Percentiles rank a stretch among this genome's conserved stretches.
phyloP scores from a whole-genome alignment of 2,329 filamentous ascomycete species.

The Mariannaea elegans region DNA sequence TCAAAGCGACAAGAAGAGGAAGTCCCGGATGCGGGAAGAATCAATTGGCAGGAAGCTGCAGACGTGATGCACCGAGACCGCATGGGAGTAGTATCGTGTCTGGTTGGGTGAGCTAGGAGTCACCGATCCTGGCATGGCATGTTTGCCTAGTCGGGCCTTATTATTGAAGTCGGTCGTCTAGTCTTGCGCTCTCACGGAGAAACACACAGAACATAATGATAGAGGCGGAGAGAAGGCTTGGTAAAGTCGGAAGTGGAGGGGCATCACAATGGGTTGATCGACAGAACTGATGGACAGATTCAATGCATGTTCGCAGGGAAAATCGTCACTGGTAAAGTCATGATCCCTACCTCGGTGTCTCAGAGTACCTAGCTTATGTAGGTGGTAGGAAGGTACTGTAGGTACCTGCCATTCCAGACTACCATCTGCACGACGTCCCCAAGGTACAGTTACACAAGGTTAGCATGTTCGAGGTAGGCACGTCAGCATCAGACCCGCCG shows the following conservation, averaged over 20 bases:
- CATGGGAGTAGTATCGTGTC: constrained; percentile 27
- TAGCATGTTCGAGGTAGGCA: no score
- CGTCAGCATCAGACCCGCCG: no score
- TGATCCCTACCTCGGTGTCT: not conserved
- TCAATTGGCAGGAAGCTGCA: constrained; percentile 8
- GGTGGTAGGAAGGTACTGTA: no score
- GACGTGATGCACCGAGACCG: constrained; percentile 9
- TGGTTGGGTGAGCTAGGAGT: constrained; percentile 21
- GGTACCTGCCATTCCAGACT: not conserved
- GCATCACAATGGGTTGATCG: not conserved
- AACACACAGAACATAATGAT: not conserved
- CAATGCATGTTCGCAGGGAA: not conserved
- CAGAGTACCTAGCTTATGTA: no score
- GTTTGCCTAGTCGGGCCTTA: constrained; percentile 19
- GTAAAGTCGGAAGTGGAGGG: not conserved
- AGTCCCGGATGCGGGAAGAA: constrained; percentile 4
- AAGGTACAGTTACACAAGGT: no score
- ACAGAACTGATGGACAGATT: not conserved
- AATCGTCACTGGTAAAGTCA: not conserved
- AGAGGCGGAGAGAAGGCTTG: not conserved
- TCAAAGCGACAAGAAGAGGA: not conserved
- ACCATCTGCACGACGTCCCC: no score
- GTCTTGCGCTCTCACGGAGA: not conserved
- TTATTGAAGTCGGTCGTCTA: constrained; percentile 1
- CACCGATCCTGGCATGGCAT: constrained; percentile 15